phyloP scores from a whole-genome alignment of 2,329 filamentous ascomycete genomes.

The Harringtonia aguacate region DNA sequence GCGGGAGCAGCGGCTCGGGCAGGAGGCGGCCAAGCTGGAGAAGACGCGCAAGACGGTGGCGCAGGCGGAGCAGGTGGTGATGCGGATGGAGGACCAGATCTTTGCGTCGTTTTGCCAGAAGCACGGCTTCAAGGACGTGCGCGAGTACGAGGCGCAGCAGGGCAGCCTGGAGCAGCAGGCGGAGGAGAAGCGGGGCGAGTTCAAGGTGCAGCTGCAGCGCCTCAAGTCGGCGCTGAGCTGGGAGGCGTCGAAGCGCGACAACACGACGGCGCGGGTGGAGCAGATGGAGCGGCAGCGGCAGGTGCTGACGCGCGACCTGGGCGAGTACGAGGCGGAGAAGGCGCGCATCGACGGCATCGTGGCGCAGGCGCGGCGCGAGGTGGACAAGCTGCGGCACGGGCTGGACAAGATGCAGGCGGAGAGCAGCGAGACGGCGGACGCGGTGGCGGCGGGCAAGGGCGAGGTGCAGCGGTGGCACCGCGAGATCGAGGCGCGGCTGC shows the following conservation, averaged over 20 bases:
- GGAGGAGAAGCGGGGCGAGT: conserved; percentile 75
- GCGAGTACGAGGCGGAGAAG: conserved; percentile 61
- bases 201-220: conserved; percentile 71
- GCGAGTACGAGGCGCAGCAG: conserved; percentile 88
- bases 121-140: conserved; percentile 79
- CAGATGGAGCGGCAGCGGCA: conserved; percentile 55
- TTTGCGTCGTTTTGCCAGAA: conserved; percentile 78
- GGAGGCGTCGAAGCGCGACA: conserved; percentile 40
- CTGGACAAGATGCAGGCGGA: conserved; percentile 59
- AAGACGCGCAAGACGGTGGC: conserved; percentile 38
- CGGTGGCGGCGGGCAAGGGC: conserved; percentile 64
- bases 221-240: conserved; percentile 52
- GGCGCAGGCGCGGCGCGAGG: conserved; percentile 61
- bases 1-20: conserved; percentile 64
- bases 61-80: conserved; percentile 52
- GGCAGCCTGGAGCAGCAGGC: conserved; percentile 87
- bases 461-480: conserved; percentile 78
- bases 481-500: conserved; percentile 63
- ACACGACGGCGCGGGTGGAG: conserved; percentile 58
- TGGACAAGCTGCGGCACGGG: conserved; percentile 64
- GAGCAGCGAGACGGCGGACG: conserved; percentile 59
- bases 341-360: conserved; percentile 62
- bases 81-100: conserved; percentile 76
- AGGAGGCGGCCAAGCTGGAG: conserved; percentile 60
- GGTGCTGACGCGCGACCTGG: conserved; percentile 58